Evolutionary conservation across 805 yeast species (phyloP).

Genomic region (Ogataea neopini): DNA sequence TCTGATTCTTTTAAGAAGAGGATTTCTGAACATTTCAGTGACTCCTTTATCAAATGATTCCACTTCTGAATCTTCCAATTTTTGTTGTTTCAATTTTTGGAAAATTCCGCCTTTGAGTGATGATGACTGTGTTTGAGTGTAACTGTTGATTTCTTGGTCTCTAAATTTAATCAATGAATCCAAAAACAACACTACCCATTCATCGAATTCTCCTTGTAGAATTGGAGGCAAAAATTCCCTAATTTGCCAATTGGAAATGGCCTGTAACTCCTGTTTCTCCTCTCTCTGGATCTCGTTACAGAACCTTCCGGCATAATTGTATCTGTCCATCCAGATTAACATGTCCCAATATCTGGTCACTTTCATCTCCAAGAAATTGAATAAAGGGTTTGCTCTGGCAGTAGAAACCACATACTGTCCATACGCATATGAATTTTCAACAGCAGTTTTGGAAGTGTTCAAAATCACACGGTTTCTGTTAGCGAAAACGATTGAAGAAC

Average conservation of each 20-base stretch:
- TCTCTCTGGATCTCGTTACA: slow-evolving; percentile 47
- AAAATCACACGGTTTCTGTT: slow-evolving; percentile 72
- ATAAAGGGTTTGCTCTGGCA: slow-evolving; percentile 76
- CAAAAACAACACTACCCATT: slow-evolving; percentile 78
- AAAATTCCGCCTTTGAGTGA: slow-evolving; percentile 72
- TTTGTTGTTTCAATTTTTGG: slow-evolving; percentile 49
- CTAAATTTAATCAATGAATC: slow-evolving; percentile 66
- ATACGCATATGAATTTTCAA: slow-evolving; percentile 87
- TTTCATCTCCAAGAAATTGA: slow-evolving; percentile 74
- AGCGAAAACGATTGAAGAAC: slow-evolving; percentile 79
- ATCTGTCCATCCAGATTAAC: slow-evolving; percentile 93
- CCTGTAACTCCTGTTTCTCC: slow-evolving; percentile 46
- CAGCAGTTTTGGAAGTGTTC: slow-evolving; percentile 72
- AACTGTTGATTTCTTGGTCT: slow-evolving; percentile 32
- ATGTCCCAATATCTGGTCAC: slow-evolving; percentile 87
- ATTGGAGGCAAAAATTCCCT: slow-evolving; percentile 70
- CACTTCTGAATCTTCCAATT: slow-evolving; percentile 21
- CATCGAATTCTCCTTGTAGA: slow-evolving; percentile 80
- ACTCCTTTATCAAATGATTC: slow-evolving; percentile 42
- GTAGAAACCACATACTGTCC: slow-evolving; percentile 82
- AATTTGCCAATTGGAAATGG: slow-evolving; percentile 76
- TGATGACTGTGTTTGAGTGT: slow-evolving; percentile 25
- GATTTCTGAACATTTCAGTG: slow-evolving; percentile 57
- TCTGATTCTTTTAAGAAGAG: slow-evolving; percentile 64
- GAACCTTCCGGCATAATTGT: slow-evolving; percentile 77